Evolutionary conservation across 139 green algal genomes (phyloP), one percentile per base, ranked within the genome.

Genomic region (Monoraphidium neglectum): DNA sequence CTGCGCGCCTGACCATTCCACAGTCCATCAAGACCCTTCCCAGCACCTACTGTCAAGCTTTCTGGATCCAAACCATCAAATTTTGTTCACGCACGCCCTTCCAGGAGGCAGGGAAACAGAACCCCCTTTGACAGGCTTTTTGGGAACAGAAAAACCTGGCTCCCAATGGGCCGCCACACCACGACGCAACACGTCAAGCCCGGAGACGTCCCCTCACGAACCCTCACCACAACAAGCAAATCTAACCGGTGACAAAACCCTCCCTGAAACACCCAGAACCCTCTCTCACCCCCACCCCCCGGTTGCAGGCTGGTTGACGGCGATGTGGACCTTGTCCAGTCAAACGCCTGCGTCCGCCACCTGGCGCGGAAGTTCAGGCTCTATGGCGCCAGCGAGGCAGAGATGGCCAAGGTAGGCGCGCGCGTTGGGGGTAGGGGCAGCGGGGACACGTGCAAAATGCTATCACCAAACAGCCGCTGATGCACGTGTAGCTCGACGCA

Each of bases 291-390:
- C 21, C 4, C 6, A 6, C 23, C 24, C 40, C 28, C 12, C 30
- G 28, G 37, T 72, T 16, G 15, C 46, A 26, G 5, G 10, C 24
- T 40, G 8, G 35, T 40, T 5, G 6, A 13, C 23, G 62, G 6
- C 21, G 8, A 6, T 13, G 13, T 18, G 6, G 15, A 18, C 24
- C 23, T 23, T 6, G 18, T 68, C 13, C 21, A 28, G 30, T 40
- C 24, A 13, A 70, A 30, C 62, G 30, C 30, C 18, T 47, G 24
- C 46, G 66, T 57, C 47, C 67, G 74, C 26, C 37, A 74, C 63
- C 18, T 80, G 21, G 74, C 64, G n/a, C 75, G 76, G 61, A 89
- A 88, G 77, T 62, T 89, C 54, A 79, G 43, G 16, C 54, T 91
- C 43, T 74, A 80, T 33, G 87, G 87, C 54, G 65, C 16, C 10